Percentiles rank a stretch among this genome's conserved stretches.
Conservation (phyloP, 2,329 filamentous ascomycete genomes). For the Aspergillus sergii region DNA sequence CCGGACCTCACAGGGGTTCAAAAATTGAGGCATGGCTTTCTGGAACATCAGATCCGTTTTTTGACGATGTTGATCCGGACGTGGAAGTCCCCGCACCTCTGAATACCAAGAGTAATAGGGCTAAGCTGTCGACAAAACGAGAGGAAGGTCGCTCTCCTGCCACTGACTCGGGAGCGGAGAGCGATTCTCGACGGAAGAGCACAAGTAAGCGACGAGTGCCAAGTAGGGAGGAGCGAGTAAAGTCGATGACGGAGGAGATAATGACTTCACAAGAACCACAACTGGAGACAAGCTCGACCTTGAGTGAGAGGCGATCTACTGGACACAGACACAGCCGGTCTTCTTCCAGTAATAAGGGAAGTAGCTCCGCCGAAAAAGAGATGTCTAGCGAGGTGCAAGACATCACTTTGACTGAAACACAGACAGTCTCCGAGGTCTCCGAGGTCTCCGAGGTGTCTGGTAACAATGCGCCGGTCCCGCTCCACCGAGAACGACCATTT, state of each 20-base stretch:
- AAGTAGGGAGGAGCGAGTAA: slow-evolving; percentile 23
- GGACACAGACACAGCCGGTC: slow-evolving; percentile 18
- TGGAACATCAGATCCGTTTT: slow-evolving; percentile 58
- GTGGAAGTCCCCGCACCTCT: slow-evolving; percentile 45
- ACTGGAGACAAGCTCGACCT: slow-evolving; percentile 12
- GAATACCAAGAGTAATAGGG: slow-evolving; percentile 43
- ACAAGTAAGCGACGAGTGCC: slow-evolving; percentile 24
- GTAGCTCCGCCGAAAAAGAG: slow-evolving; percentile 16
- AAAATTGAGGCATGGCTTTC: slow-evolving; percentile 66
- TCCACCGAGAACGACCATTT: slow-evolving; percentile 49
- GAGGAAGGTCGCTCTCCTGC: slow-evolving; percentile 23
- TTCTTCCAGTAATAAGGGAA: slow-evolving; percentile 17
- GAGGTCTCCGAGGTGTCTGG: slow-evolving; percentile 41
- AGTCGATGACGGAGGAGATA: slow-evolving; percentile 15
- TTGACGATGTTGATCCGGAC: slow-evolving; percentile 42
- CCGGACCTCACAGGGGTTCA: slow-evolving; percentile 47
- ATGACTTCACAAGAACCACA: slow-evolving; percentile 7
- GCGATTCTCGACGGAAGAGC: slow-evolving; percentile 29
- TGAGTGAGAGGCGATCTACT: slow-evolving; percentile 16
- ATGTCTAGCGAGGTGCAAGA: slow-evolving; percentile 28
- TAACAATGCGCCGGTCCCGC: slow-evolving; percentile 41
- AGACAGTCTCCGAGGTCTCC: slow-evolving; percentile 39
- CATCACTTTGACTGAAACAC: slow-evolving; percentile 30
- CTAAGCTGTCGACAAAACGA: slow-evolving; percentile 31
- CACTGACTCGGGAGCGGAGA: slow-evolving; percentile 27